A percentile compares a stretch with the other conserved stretches of the same genome.
phyloP scores from a whole-genome alignment of 305 asterid species.

The Nicotiana rustica region DNA sequence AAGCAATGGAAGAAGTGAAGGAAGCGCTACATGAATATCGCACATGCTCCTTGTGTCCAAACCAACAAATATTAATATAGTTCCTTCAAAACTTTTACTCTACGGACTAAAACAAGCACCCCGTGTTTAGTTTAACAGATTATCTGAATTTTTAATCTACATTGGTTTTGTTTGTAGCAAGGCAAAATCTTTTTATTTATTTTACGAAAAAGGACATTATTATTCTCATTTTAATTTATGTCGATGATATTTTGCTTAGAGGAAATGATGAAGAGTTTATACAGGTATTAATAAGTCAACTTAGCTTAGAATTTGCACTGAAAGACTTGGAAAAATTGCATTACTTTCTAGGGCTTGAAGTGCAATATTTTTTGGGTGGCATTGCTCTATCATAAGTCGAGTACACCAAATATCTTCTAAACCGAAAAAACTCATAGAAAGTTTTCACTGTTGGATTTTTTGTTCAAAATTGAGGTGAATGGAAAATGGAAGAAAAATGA shows the following conservation, averaged over 20 bases:
- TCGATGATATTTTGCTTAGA: neutral
- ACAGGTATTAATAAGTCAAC: neutral
- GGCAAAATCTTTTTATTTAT: neutral
- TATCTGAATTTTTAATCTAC: neutral
- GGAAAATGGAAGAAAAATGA: too few species aligned
- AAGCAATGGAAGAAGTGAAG: neutral
- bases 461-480: too few species aligned
- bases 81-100: neutral
- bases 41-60: constrained; percentile 26
- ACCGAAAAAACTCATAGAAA: neutral
- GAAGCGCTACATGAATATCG: neutral
- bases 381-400: neutral
- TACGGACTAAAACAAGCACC: neutral
- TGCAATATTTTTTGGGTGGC: neutral
- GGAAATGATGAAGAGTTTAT: neutral
- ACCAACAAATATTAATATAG: neutral
- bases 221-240: neutral
- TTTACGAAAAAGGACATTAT: neutral
- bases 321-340: neutral
- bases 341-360: neutral
- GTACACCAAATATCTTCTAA: neutral
- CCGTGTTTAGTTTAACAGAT: neutral
- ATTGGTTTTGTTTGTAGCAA: neutral
- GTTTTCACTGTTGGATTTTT: too few species aligned
- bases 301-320: neutral